Conservation (phyloP, 768 basidiomycete genomes). For the Cystofilobasidium ferigula region DNA sequence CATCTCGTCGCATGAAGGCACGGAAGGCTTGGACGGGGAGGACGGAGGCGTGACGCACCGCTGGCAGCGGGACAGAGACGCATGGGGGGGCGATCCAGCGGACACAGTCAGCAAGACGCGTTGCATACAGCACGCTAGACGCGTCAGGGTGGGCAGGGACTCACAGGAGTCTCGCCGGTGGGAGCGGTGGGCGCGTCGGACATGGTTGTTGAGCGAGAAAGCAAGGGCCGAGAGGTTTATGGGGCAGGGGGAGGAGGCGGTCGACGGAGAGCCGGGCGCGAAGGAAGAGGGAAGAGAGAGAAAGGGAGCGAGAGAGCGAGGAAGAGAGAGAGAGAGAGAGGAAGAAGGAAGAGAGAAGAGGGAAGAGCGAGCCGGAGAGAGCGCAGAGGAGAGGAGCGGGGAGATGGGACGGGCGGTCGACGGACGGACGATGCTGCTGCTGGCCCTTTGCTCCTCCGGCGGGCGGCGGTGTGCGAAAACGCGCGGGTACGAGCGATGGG, state of each 20-base stretch:
- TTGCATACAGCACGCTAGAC: neutral
- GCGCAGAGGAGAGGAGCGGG: constrained; percentile 40
- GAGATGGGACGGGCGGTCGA: constrained; percentile 35
- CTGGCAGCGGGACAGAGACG: neutral
- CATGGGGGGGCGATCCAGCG: neutral
- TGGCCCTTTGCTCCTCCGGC: neutral
- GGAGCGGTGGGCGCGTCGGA: neutral
- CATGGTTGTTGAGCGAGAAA: neutral
- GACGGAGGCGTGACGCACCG: constrained; percentile 1
- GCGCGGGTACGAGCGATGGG: too few relatives aligned
- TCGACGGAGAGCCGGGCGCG: constrained; percentile 3
- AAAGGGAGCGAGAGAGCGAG: constrained; percentile 27
- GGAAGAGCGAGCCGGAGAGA: constrained; percentile 31
- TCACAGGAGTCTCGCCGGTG: constrained; percentile 22
- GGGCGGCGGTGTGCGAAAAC: too few relatives aligned
- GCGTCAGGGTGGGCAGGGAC: neutral
- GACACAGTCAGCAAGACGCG: neutral
- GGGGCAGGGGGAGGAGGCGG: neutral
- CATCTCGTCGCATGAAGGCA: constrained; percentile 22
- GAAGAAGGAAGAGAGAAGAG: constrained; percentile 38
- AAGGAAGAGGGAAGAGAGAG: constrained; percentile 11
- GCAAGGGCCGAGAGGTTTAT: neutral
- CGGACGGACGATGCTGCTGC: neutral
- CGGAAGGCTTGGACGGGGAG: neutral
- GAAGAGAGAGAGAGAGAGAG: constrained; percentile 23